These are phyloP conservation scores for Verbascum thapsus DNA, from an alignment of 257 asterid species.

Conservation along the genomic window DNA sequence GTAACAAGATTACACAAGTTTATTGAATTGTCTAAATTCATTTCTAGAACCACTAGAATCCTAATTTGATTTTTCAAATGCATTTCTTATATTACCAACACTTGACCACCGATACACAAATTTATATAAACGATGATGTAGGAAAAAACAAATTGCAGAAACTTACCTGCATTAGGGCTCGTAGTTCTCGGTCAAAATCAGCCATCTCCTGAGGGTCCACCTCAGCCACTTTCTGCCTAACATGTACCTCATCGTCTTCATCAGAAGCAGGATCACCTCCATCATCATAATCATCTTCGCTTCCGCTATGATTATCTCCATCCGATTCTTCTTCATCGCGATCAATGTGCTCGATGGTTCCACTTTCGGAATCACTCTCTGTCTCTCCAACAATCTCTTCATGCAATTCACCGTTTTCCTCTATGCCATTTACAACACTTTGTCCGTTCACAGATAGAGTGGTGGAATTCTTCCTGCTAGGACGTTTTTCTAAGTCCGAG, in stretches of 20 bases:
- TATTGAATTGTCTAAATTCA: too few relatives aligned
- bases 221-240: conserved; percentile 81
- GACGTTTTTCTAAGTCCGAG: conserved; percentile 49
- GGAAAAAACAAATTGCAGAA: background rate
- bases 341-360: conserved; percentile 59
- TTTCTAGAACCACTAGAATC: too few relatives aligned
- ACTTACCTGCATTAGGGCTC: conserved; percentile 94
- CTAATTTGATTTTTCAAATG: background rate
- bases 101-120: too few relatives aligned
- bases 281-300: conserved; percentile 76
- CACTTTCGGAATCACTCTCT: conserved; percentile 94
- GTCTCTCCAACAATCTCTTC: conserved; percentile 62
- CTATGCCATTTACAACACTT: conserved; percentile 53
- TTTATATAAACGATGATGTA: background rate
- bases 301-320: conserved; percentile 67
- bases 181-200: conserved; percentile 88
- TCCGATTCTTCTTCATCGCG: conserved; percentile 75
- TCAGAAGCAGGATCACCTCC: conserved; percentile 74
- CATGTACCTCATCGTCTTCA: conserved; percentile 89
- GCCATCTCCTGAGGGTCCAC: conserved; percentile 90
- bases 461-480: conserved; percentile 55
- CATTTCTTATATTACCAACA: background rate
- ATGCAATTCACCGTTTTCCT: conserved; percentile 72
- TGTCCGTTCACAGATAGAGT: conserved; percentile 57
- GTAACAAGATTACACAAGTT: too few relatives aligned